Evolutionary conservation across 306 rosid genomes (phyloP), one percentile per base, ranked within the genome.

Genomic region (Vigna radiata): DNA sequence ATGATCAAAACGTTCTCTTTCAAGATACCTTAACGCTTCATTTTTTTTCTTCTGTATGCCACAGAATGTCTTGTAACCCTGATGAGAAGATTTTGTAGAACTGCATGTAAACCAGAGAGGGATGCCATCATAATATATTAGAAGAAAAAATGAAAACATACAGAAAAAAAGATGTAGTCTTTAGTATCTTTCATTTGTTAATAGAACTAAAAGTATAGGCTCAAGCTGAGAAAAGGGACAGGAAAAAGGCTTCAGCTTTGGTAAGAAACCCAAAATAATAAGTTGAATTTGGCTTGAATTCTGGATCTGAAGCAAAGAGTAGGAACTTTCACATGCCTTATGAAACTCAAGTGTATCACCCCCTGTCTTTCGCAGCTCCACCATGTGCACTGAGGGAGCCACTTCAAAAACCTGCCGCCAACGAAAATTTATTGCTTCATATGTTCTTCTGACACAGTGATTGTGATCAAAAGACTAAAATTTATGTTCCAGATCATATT

Each of bases 81-180:
- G 97, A 90, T 44, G 99, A 87, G 75, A 95, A 90, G 7, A 47
- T 92, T 79, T 92, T 89, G 87, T 90, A 95, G 83, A 95, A 95
- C 99, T 95, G 97, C 75, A 48, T 69, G 11, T 53, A 49, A 70
- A 69, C 65, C 60, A 73, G 69, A 62, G 60, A 58, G 10, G 54
- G 54, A 48, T 66, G 25, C 4, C 70, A 46, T 39, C 10, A 7
- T 39, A 39, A 7, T 39, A 1, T 39, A 8, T 9, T 8, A 7
- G 3, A 39, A 39, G 8, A 39, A 0, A 9, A 39, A 43, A 43
- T 13, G 14, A 43, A 41, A 41, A 41, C 46, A 41, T 4, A 41
- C 46, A 41, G 13, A 41, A 39, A 39, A 41, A 2, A 41, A 41
- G 1, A 43, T 10, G 47, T 43, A 41, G 3, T 41, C 2, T 12